A percentile compares a stretch with the other conserved stretches of the same genome.
Evolutionary conservation across 306 rosid genomes (phyloP).

Genomic region (Spatholobus suberectus): DNA sequence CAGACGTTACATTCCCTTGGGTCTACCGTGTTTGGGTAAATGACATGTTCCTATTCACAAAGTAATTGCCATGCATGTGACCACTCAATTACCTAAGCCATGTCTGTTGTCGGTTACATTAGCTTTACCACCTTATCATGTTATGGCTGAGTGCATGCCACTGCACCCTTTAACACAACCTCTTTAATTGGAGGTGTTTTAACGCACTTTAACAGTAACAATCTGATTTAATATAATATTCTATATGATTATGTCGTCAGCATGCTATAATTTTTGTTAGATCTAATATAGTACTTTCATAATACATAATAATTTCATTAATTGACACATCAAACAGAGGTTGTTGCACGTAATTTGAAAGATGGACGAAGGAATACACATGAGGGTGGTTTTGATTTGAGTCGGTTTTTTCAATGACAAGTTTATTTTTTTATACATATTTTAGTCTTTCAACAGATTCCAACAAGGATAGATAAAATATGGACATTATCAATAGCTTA

Average conservation of each 20-base stretch:
- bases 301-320: neutral
- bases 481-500: conserved; percentile 26
- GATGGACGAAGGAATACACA: neutral
- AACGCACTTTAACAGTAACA: too few relatives aligned
- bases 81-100: conserved; percentile 8
- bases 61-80: conserved; percentile 27
- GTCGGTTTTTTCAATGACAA: neutral
- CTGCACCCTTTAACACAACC: neutral
- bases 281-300: neutral
- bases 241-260: neutral
- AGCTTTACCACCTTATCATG: neutral
- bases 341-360: conserved; percentile 18
- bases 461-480: conserved; percentile 31
- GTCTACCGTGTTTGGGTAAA: conserved; percentile 40
- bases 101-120: conserved; percentile 33
- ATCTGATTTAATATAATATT: neutral
- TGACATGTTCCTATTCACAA: neutral
- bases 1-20: conserved; percentile 50
- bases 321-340: neutral
- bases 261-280: neutral
- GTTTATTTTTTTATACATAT: neutral
- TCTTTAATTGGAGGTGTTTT: neutral
- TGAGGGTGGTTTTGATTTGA: conserved; percentile 10
- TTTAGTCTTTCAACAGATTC: conserved; percentile 2
- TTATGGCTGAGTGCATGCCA: neutral